Conservation (phyloP, 495 filamentous ascomycete genomes). For the Saxophila tyrrhenica region DNA sequence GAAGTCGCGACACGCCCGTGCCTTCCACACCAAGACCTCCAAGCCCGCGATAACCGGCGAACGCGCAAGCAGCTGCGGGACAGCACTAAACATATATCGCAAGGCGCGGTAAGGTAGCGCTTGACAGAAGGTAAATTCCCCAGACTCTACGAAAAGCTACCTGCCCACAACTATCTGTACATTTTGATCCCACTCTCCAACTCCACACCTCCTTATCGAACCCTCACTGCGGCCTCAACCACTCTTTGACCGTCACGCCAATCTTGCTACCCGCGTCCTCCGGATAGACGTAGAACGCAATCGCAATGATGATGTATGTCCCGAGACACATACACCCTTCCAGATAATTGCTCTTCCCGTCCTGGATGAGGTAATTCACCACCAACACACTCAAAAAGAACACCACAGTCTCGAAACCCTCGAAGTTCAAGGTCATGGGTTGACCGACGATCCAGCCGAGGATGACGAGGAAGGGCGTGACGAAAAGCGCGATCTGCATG, state of each 20-base stretch:
- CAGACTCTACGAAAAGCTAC: not conserved
- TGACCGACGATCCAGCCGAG: slow-evolving; percentile 79
- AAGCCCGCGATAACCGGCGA: not conserved
- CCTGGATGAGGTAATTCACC: slow-evolving; percentile 84
- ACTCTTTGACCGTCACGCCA: not conserved
- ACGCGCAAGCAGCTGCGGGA: not conserved
- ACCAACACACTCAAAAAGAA: slow-evolving; percentile 85
- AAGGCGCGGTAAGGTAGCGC: no score
- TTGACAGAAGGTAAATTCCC: no score
- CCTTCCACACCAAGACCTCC: not conserved
- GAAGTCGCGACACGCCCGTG: no score
- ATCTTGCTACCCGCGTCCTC: slow-evolving; percentile 38
- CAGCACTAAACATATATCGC: not conserved
- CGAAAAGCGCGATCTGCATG: slow-evolving; percentile 88
- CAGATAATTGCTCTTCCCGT: slow-evolving; percentile 91
- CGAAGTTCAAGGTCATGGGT: slow-evolving; percentile 85
- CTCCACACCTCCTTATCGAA: not conserved
- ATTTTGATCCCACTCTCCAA: not conserved
- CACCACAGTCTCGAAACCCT: slow-evolving; percentile 85
- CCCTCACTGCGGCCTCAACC: not conserved
- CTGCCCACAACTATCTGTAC: not conserved
- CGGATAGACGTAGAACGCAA: slow-evolving; percentile 85
- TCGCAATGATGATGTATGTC: slow-evolving; percentile 69
- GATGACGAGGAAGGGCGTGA: slow-evolving; percentile 83
- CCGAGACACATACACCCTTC: slow-evolving; percentile 83